Conservation (phyloP, 2,329 filamentous ascomycete genomes). For the Sphaerostilbella broomeana region DNA sequence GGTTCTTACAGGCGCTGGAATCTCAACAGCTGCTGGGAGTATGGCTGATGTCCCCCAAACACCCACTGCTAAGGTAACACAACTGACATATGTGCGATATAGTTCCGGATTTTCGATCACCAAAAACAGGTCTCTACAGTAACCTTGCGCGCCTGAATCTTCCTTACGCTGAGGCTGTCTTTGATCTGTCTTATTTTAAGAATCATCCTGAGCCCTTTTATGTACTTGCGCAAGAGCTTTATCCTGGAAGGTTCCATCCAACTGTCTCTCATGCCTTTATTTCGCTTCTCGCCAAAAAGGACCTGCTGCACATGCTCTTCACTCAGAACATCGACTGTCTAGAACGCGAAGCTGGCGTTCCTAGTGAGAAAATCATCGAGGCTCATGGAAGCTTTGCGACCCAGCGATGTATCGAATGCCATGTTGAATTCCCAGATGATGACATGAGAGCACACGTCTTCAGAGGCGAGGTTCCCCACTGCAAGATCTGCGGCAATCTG, state of each 20-base stretch:
- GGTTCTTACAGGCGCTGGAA: constrained; percentile 86
- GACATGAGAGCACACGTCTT: constrained; percentile 66
- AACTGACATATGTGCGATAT: constrained; percentile 18
- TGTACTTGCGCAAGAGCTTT: constrained; percentile 81
- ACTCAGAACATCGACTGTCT: constrained; percentile 98
- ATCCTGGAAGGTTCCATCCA: constrained; percentile 81
- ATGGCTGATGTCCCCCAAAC: constrained; percentile 13
- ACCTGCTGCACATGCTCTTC: constrained; percentile 75
- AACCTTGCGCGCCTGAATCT: constrained; percentile 83
- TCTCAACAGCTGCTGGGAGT: constrained; percentile 67
- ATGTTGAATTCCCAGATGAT: constrained; percentile 61
- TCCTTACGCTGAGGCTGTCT: constrained; percentile 85
- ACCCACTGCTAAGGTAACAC: too few species aligned
- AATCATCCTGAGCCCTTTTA: constrained; percentile 86
- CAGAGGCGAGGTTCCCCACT: constrained; percentile 63
- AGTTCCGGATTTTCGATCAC: constrained; percentile 92
- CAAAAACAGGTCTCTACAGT: constrained; percentile 86
- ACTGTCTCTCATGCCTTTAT: constrained; percentile 91
- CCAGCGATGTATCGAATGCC: constrained; percentile 89
- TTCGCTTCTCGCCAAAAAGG: constrained; percentile 70
- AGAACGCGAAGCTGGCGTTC: constrained; percentile 80
- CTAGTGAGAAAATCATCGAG: constrained; percentile 74
- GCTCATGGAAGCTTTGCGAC: constrained; percentile 92
- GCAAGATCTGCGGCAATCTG: constrained; percentile 63
- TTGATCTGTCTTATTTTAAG: constrained; percentile 86